Evolutionary conservation across 148 eudicot species (phyloP).

Genomic region (Vaccinium vitisidaea): DNA sequence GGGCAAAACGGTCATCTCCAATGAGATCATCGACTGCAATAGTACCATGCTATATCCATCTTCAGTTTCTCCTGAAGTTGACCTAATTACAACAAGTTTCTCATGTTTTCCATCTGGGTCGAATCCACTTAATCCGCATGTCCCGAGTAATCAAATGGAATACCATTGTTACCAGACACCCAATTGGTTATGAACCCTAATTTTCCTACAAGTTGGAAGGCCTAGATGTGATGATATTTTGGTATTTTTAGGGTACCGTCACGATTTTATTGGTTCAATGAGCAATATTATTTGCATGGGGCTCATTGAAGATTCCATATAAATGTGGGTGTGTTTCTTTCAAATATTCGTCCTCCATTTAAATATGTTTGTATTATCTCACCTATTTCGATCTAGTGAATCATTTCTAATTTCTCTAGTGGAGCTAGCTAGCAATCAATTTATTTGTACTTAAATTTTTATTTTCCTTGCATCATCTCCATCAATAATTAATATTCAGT

Average conservation of each 20-base stretch:
- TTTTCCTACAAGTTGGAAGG: slow-evolving; percentile 26
- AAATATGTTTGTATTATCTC: neutral
- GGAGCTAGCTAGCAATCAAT: neutral
- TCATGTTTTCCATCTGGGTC: slow-evolving; percentile 3
- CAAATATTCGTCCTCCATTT: neutral
- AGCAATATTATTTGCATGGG: neutral
- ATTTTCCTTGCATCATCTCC: too few relatives aligned
- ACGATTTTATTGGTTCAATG: neutral
- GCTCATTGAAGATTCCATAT: neutral
- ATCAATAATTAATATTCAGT: too few relatives aligned
- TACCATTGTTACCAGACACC: slow-evolving; percentile 12
- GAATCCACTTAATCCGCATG: neutral
- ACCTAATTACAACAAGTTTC: slow-evolving; percentile 8
- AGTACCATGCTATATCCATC: slow-evolving; percentile 8
- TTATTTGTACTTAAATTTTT: neutral
- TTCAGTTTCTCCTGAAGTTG: neutral
- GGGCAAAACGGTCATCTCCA: slow-evolving; percentile 2
- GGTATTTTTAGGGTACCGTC: neutral
- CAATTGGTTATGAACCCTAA: slow-evolving; percentile 25
- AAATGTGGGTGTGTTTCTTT: neutral
- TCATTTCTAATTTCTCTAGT: neutral
- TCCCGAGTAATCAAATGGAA: slow-evolving; percentile 16
- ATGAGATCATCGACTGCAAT: slow-evolving; percentile 20
- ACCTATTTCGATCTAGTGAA: neutral
- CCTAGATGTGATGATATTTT: neutral